Evolutionary conservation across 306 rosid species (phyloP).

Genomic region (Biancaea sappan): DNA sequence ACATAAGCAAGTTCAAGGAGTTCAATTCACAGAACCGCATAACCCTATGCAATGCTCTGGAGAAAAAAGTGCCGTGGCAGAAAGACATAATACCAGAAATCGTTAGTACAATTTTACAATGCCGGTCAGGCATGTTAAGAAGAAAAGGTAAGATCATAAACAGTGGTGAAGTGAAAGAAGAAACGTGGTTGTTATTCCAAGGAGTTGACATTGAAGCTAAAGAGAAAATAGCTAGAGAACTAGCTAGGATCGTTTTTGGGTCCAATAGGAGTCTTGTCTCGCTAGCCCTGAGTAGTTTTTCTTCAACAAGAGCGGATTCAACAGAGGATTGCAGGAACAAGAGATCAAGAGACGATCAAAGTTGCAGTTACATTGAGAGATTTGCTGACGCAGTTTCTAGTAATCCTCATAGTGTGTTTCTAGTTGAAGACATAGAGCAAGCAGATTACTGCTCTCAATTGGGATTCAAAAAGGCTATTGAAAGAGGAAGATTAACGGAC

Average conservation of each 20-base stretch:
- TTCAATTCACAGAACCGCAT: constrained; percentile 63
- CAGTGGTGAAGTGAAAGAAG: constrained; percentile 57
- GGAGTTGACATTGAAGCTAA: constrained; percentile 76
- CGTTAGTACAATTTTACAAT: constrained; percentile 64
- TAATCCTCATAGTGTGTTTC: constrained; percentile 82
- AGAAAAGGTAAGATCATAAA: constrained; percentile 57
- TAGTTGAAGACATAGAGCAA: constrained; percentile 86
- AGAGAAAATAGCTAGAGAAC: constrained; percentile 73
- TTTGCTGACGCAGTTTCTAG: constrained; percentile 61
- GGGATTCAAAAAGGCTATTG: constrained; percentile 83
- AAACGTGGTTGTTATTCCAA: constrained; percentile 93
- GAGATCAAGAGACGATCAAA: constrained; percentile 76
- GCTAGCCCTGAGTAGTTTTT: constrained; percentile 68
- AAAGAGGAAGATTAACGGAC: constrained; percentile 62
- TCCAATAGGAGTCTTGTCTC: constrained; percentile 58
- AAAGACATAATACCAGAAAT: constrained; percentile 71
- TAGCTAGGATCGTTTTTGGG: constrained; percentile 73
- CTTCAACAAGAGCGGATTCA: constrained; percentile 77
- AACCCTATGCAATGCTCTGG: constrained; percentile 71
- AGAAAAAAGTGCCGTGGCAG: constrained; percentile 81
- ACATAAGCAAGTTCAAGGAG: constrained; percentile 63
- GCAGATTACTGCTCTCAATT: constrained; percentile 77
- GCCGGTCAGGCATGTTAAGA: constrained; percentile 72
- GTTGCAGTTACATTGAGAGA: constrained; percentile 69
- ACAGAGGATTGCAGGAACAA: constrained; percentile 69